phyloP scores from a whole-genome alignment of 108 stramenopile genomes.

The Cyclostephanos invisitatus region DNA sequence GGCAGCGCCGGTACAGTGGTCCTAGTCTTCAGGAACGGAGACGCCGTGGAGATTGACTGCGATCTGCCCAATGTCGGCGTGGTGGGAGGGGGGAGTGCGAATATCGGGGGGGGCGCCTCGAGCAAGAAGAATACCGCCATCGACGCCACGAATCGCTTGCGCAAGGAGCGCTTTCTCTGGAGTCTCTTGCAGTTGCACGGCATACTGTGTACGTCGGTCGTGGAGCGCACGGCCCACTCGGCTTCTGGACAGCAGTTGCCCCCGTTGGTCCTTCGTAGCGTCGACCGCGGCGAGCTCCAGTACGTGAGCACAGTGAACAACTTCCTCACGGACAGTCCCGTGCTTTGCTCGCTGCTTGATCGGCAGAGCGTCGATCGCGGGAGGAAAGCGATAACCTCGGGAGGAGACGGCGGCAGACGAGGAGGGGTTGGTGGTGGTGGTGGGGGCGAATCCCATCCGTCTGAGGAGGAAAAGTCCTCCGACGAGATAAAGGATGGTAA shows the following conservation, averaged over 20 bases:
- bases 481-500: constrained; percentile 4
- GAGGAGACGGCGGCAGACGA: constrained; percentile 15
- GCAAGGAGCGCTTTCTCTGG: constrained; percentile 84
- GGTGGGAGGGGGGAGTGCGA: constrained; percentile 30
- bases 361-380: constrained; percentile 62
- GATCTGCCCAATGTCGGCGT: constrained; percentile 40
- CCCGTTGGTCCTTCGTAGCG: constrained; percentile 72
- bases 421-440: constrained; percentile 19
- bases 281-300: constrained; percentile 83
- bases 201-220: constrained; percentile 83
- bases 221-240: constrained; percentile 61
- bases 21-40: constrained; percentile 79
- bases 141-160: constrained; percentile 59
- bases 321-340: constrained; percentile 63
- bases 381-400: constrained; percentile 17
- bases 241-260: constrained; percentile 44
- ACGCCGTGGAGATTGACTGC: constrained; percentile 81
- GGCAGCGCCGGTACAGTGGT: constrained; percentile 60
- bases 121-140: constrained; percentile 28
- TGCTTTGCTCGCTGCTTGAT: constrained; percentile 70
- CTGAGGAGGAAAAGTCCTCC: constrained; percentile 49
- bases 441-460: constrained; percentile 31
- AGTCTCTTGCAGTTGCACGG: constrained; percentile 83
- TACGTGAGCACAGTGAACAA: constrained; percentile 82
- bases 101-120: background rate